Conservation (phyloP, 176 grass and related monocot species). For the Rhipidocladum racemiflorum region DNA sequence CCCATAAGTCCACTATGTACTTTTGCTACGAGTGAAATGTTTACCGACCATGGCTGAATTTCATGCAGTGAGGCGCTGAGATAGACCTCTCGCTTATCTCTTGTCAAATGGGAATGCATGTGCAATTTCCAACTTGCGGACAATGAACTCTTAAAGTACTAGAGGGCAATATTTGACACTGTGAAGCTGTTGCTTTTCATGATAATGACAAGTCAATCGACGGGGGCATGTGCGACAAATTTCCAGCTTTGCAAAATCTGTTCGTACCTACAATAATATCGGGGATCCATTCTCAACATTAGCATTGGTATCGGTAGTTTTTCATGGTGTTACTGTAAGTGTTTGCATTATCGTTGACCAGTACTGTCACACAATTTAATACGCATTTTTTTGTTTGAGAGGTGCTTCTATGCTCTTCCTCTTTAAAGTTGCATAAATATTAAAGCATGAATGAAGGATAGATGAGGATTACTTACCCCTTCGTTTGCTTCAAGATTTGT, state of each 20-base stretch:
- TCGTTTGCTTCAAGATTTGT: too few species aligned
- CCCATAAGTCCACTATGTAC: background rate
- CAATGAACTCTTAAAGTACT: background rate
- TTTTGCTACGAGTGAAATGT: background rate
- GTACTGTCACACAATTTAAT: background rate
- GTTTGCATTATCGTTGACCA: background rate
- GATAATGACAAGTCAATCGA: background rate
- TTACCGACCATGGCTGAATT: background rate
- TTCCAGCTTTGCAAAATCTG: background rate
- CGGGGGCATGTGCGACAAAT: background rate
- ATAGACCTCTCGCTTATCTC: background rate
- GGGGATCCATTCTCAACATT: background rate
- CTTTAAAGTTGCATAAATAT: too few species aligned
- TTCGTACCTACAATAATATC: background rate
- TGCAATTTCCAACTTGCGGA: background rate
- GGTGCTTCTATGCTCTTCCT: too few species aligned
- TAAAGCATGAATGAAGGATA: too few species aligned
- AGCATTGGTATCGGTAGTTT: background rate
- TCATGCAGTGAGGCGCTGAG: background rate
- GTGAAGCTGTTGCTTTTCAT: background rate
- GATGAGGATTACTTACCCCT: too few species aligned
- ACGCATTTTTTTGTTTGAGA: too few species aligned
- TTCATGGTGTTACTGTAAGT: background rate
- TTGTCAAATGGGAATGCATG: background rate
- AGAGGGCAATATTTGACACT: background rate